phyloP scores from a whole-genome alignment of 1,284 basidiomycete genomes.

The Megacollybia platyphylla region DNA sequence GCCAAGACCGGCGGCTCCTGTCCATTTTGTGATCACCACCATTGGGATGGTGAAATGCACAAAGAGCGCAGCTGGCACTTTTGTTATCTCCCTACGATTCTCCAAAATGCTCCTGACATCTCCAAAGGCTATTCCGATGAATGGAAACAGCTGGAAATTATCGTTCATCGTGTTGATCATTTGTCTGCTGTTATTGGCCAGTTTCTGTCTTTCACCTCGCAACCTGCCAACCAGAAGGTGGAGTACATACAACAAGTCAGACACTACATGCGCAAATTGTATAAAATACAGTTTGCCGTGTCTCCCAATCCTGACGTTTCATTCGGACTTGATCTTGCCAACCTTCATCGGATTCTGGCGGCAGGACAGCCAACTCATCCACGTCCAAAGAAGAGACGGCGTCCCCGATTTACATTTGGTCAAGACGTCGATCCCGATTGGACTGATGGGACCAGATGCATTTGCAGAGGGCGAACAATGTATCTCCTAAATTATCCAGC shows the following conservation, averaged over 20 bases:
- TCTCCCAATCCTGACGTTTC: conserved; percentile 66
- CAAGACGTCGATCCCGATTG: conserved; percentile 66
- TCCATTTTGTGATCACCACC: conserved; percentile 78
- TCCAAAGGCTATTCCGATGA: conserved; percentile 64
- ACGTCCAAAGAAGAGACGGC: conserved; percentile 47
- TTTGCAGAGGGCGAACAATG: conserved; percentile 57
- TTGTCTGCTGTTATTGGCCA: conserved; percentile 62
- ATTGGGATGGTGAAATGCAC: conserved; percentile 73
- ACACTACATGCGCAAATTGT: conserved; percentile 78
- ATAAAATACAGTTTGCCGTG: conserved; percentile 72
- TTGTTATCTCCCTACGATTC: conserved; percentile 58
- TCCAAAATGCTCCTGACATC: conserved; percentile 58
- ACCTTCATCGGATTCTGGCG: conserved; percentile 66
- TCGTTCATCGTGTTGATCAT: conserved; percentile 65
- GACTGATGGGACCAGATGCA: conserved; percentile 64
- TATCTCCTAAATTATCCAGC: conserved; percentile 46
- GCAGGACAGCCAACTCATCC: conserved; percentile 36
- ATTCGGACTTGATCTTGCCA: conserved; percentile 67
- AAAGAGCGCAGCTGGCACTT: conserved; percentile 74
- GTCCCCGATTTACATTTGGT: conserved; percentile 62
- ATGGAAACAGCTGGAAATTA: conserved; percentile 63
- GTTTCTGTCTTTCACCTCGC: conserved; percentile 60
- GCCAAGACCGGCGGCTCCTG: conserved; percentile 78
- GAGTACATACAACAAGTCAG: conserved; percentile 70
- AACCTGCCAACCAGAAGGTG: conserved; percentile 50